Conservation (phyloP, 2,329 filamentous ascomycete species). For the Chaetoscypha palmicola region DNA sequence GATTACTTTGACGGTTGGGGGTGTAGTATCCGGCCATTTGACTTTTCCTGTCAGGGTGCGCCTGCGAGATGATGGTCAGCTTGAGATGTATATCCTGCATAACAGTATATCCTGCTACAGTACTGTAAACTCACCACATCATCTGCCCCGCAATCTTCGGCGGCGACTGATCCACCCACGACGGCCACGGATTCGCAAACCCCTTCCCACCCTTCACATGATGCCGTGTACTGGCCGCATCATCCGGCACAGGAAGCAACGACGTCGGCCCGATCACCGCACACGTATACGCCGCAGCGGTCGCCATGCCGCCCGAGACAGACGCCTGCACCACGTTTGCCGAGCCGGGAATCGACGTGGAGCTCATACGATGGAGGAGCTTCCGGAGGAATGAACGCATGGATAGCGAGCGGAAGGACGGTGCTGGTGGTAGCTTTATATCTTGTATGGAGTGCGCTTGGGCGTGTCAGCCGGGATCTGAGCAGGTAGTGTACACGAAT, state of each 20-base stretch:
- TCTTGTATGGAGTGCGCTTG: too few relatives aligned
- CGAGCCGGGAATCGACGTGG: not conserved
- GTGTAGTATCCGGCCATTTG: slow-evolving; percentile 48
- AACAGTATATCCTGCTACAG: not conserved
- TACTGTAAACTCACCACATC: slow-evolving; percentile 30
- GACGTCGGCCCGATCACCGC: slow-evolving; percentile 21
- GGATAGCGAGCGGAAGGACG: too few relatives aligned
- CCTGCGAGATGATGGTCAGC: slow-evolving; percentile 13
- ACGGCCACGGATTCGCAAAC: slow-evolving; percentile 51
- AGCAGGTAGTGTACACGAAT: too few relatives aligned
- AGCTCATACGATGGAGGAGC: slow-evolving; percentile 6
- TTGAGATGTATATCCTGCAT: not conserved
- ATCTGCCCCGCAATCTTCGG: slow-evolving; percentile 33
- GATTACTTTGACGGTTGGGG: slow-evolving; percentile 53
- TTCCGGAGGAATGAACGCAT: slow-evolving; percentile 2
- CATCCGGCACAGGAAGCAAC: slow-evolving; percentile 26
- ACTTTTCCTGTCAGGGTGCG: slow-evolving; percentile 19
- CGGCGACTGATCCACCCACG: slow-evolving; percentile 36
- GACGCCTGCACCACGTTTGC: slow-evolving; percentile 1
- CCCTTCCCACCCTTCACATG: slow-evolving; percentile 46
- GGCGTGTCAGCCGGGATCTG: too few relatives aligned
- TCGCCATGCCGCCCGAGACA: slow-evolving; percentile 20
- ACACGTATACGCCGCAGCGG: slow-evolving; percentile 22
- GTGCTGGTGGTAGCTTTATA: too few relatives aligned
- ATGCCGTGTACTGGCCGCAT: slow-evolving; percentile 38